phyloP scores from a whole-genome alignment of 148 eudicot genomes.

The Simmondsia chinensis region DNA sequence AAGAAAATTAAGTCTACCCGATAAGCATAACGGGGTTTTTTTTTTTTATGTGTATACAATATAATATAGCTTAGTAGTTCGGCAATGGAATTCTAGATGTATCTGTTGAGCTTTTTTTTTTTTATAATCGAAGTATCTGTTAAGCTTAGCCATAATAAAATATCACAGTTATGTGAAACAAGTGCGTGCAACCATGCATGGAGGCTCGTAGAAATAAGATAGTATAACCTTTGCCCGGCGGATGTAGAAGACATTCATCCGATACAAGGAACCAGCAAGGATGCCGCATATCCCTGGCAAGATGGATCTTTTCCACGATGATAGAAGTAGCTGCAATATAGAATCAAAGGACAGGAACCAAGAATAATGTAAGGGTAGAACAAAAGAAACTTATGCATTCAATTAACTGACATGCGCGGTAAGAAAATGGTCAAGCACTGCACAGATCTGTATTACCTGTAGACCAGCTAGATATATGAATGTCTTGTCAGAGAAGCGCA shows the following conservation, averaged over 20 bases:
- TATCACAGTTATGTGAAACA: no score
- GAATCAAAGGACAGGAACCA: background rate
- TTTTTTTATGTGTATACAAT: no score
- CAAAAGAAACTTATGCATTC: background rate
- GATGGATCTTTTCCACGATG: slow-evolving; percentile 91
- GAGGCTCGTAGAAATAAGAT: no score
- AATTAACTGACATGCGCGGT: background rate
- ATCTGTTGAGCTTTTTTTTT: no score
- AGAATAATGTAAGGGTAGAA: background rate
- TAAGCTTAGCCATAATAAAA: no score
- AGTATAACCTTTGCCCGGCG: slow-evolving; percentile 71
- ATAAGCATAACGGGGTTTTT: no score
- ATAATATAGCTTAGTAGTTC: no score
- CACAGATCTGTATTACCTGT: slow-evolving; percentile 50
- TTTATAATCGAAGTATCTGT: no score
- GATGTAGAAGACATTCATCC: slow-evolving; percentile 55
- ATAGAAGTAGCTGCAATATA: slow-evolving; percentile 66
- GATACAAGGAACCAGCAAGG: slow-evolving; percentile 75
- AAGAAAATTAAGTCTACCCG: no score
- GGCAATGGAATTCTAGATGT: no score
- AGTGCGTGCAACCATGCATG: no score
- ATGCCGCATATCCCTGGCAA: slow-evolving; percentile 88
- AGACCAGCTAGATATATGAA: slow-evolving; percentile 96
- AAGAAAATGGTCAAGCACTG: background rate
- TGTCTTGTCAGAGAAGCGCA: slow-evolving; percentile 86